Base-by-base conservation (phyloP, 2,329 filamentous ascomycete species). In the Monilinia fructicola region DNA sequence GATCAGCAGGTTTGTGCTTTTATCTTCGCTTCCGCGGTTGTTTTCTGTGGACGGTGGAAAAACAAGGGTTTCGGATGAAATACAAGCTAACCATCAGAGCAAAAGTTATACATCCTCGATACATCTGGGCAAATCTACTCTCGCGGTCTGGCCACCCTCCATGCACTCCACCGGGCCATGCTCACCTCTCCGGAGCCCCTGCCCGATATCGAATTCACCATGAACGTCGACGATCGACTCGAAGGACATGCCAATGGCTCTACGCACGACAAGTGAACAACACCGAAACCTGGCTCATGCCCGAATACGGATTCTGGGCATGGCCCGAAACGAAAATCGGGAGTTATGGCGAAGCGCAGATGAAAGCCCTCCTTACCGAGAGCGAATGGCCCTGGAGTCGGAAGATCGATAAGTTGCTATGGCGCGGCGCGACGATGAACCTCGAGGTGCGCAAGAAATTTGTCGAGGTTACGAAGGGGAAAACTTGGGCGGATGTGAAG, bases 231-330 rank as follows among this genome's bases (percentile, higher is more conserved):
- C 64, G 82, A 84, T 74, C 78, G 79, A 61, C 80, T 82, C 14
- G 46, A 46, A 18, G 54, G 63, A 26, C 54, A 65, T 18, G 23
- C 54, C 63, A 59, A 52, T 65, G 63, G 63, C 42, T 65, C 40
- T 42, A 65, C 23, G 54, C 54, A 21, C 64, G 64, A 18, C 46
- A 53, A 60, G 54, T 35, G 21, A 26, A 44, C 18, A 31, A 60
- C 9, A 26, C 26, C 18, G 35, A 66, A 56, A 69, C 76, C 66
- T 84, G 83, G 74, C 74, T 82, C 12, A 81, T 85, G 76, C 83
- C 83, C 68, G 84, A 82, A 77, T 87, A 83, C 78, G 79, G 78
- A 70, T 83, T 80, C 76, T 85, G 80, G 80, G 78, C 80, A 14
- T 85, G 83, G 83, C 76, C 79, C 31, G 77, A 83, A 58, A 81